Base-by-base conservation (phyloP, 2,329 filamentous ascomycete species). In the Monilinia aucupariae region DNA sequence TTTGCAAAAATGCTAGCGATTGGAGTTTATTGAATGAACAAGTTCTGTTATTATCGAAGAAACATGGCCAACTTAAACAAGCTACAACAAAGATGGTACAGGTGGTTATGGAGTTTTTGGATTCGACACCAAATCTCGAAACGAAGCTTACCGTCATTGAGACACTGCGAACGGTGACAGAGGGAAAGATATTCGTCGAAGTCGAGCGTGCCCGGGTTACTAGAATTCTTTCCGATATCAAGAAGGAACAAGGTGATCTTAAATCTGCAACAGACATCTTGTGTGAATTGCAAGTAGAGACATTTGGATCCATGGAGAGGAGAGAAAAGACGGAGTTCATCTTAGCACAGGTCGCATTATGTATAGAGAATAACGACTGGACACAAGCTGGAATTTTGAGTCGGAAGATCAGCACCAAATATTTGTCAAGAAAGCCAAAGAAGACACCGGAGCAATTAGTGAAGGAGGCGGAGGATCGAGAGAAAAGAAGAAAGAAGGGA, bases 181-280 rank as follows among this genome's bases (percentile, higher is more conserved):
- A 99, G 78, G 94, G 94, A 78, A 99, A 99, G 89, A 99, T 99
- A 76, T 99, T 99, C 73, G 93, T 99, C 71, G 94, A 99, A 81
- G 94, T 99, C 60, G 94, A 99, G 82, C 88, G 94, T 70, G 94
- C 94, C 68, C 90, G 94, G 70, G 88, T 99, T 65, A 99, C 94
- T 71, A 91, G 89, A 75, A 96, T 96, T 68, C 83, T 99, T 15
- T 97, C 94, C 59, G 86, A 97, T 77, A 97, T 99, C 82, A 97
- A 97, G 83, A 97, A 96, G 79, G 80, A 90, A 68, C 91, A 97
- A 78, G 93, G 92, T 68, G 93, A 99, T 73, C 81, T 96, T 73
- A 91, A 90, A 74, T 87, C 91, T 6, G 94, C 94, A 37, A 88
- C 90, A 61, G 93, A 97, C 71, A 94, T 94, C 66, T 84, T 99